Conservation (phyloP, 2,329 filamentous ascomycete genomes). For the Cladosporium velox region DNA sequence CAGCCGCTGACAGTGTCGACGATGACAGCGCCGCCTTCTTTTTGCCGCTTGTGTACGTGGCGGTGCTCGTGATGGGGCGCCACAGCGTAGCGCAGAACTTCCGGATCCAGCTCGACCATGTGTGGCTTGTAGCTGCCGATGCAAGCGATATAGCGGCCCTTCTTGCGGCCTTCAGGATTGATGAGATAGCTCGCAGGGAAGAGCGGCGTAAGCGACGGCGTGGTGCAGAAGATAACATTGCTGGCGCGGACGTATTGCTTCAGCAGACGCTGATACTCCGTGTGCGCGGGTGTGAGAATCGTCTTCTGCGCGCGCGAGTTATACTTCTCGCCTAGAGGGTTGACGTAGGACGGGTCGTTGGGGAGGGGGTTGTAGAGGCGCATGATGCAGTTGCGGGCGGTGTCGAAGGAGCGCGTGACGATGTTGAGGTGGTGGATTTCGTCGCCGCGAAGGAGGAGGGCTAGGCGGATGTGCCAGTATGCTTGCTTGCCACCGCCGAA, state of each 20-base stretch:
- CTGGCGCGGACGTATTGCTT: slow-evolving; percentile 70
- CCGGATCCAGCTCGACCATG: slow-evolving; percentile 82
- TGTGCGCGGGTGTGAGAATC: slow-evolving; percentile 69
- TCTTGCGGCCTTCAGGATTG: slow-evolving; percentile 66
- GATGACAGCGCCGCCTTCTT: slow-evolving; percentile 61
- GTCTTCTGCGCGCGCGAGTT: slow-evolving; percentile 61
- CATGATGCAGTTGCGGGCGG: slow-evolving; percentile 54
- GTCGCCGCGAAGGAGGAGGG: slow-evolving; percentile 67
- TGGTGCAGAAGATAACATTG: slow-evolving; percentile 87
- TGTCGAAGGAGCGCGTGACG: slow-evolving; percentile 72
- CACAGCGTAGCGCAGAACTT: slow-evolving; percentile 68
- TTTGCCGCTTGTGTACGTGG: slow-evolving; percentile 66
- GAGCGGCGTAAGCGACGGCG: slow-evolving; percentile 70
- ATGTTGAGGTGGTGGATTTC: slow-evolving; percentile 81
- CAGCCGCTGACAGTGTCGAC: slow-evolving; percentile 75
- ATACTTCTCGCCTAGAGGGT: slow-evolving; percentile 40
- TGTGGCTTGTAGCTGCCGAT: slow-evolving; percentile 69
- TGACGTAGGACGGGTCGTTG: slow-evolving; percentile 38
- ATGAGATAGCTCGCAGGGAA: slow-evolving; percentile 76
- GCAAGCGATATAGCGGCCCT: slow-evolving; percentile 70
- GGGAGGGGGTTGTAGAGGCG: slow-evolving; percentile 54
- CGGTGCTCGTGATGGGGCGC: slow-evolving; percentile 52
- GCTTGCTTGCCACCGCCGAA: slow-evolving; percentile 90
- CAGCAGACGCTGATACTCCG: slow-evolving; percentile 66
- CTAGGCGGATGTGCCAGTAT: slow-evolving; percentile 89